phyloP scores from a whole-genome alignment of 202 grass and related monocot species.

The Saccharum hybrid region DNA sequence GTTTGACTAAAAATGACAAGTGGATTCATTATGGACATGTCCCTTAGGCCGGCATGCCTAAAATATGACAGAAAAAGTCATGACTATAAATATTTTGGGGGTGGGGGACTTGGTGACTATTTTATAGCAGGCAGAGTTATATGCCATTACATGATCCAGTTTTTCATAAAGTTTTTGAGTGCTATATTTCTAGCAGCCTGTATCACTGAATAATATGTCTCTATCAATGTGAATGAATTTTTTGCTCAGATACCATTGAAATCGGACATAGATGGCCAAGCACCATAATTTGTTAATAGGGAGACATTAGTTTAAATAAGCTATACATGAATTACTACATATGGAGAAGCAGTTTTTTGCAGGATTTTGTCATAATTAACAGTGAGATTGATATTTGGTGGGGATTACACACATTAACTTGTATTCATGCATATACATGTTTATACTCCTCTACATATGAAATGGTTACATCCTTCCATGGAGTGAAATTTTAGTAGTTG shows the following conservation, averaged over 20 bases:
- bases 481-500: conserved; percentile 32
- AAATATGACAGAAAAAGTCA: conserved; percentile 10
- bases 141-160: conserved; percentile 14
- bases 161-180: conserved; percentile 15
- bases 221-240: background rate
- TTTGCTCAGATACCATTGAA: background rate
- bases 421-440: background rate
- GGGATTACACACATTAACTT: background rate
- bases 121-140: conserved; percentile 26
- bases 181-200: conserved; percentile 12
- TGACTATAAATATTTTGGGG: background rate
- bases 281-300: background rate
- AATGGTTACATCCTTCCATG: background rate
- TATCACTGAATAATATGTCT: conserved; percentile 24
- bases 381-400: conserved; percentile 22
- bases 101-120: conserved; percentile 9
- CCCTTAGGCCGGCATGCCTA: conserved; percentile 12
- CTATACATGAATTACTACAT: no score
- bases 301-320: background rate
- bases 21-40: conserved; percentile 21
- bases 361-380: background rate
- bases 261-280: background rate
- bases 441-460: background rate
- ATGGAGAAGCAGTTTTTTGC: no score
- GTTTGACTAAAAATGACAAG: conserved; percentile 28